These are phyloP conservation scores for Arthrobotrys pseudoclavata DNA, from an alignment of 2,329 filamentous ascomycete genomes.

Conservation along the genomic window DNA sequence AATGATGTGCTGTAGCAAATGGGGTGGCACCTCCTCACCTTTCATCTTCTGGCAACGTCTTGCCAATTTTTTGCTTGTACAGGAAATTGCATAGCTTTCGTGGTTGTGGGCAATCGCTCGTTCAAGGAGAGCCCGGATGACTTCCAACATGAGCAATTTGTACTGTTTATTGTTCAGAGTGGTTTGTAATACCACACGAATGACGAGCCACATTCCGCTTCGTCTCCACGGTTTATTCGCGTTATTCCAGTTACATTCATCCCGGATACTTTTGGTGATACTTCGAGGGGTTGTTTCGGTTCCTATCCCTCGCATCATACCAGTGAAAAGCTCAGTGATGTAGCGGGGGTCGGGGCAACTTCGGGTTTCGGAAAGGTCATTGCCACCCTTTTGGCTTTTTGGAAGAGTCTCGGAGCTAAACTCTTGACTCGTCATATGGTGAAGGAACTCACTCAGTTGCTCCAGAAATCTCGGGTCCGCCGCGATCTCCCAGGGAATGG, in stretches of 20 bases:
- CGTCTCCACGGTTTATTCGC: slow-evolving; percentile 67
- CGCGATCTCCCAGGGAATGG: slow-evolving; percentile 15
- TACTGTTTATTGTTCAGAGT: slow-evolving; percentile 25
- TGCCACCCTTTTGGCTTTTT: slow-evolving; percentile 30
- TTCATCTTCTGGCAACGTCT: slow-evolving; percentile 68
- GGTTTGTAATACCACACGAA: slow-evolving; percentile 71
- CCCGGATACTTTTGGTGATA: slow-evolving; percentile 71
- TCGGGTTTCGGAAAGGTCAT: slow-evolving; percentile 66
- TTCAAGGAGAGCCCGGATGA: slow-evolving; percentile 64
- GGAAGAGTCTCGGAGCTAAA: slow-evolving; percentile 25
- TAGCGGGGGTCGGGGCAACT: slow-evolving; percentile 70
- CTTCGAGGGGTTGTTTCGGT: slow-evolving; percentile 51
- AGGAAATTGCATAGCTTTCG: slow-evolving; percentile 61
- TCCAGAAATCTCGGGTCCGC: slow-evolving; percentile 4
- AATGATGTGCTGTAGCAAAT: not conserved
- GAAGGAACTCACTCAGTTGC: slow-evolving; percentile 31
- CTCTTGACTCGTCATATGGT: slow-evolving; percentile 31
- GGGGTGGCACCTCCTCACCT: slow-evolving; percentile 67
- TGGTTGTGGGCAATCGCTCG: slow-evolving; percentile 58
- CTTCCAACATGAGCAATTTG: slow-evolving; percentile 65
- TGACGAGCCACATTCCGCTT: slow-evolving; percentile 71
- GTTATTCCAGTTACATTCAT: slow-evolving; percentile 69
- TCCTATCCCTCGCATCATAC: slow-evolving; percentile 68
- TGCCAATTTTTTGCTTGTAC: slow-evolving; percentile 63
- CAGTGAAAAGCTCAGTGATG: slow-evolving; percentile 70